Evolutionary conservation across 768 basidiomycete species (phyloP).

Genomic region (Tulasnella sp.): DNA sequence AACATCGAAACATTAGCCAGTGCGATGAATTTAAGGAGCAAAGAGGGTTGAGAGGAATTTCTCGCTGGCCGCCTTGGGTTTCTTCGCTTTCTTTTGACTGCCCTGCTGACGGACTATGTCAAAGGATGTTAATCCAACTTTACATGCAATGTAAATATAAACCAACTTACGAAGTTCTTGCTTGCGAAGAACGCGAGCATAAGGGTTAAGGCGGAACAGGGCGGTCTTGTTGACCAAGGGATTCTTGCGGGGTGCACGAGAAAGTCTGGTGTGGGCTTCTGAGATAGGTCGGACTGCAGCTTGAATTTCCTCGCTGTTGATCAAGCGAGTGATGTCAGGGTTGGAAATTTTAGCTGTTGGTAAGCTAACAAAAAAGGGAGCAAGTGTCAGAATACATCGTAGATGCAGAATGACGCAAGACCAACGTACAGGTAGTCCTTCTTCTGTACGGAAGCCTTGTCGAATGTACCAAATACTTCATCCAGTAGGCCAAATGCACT

Average conservation of each 20-base stretch:
- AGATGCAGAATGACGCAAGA: background rate
- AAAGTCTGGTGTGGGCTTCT: constrained; percentile 80
- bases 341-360: constrained; percentile 94
- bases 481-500: constrained; percentile 85
- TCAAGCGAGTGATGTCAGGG: constrained; percentile 92
- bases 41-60: constrained; percentile 75
- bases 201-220: constrained; percentile 96
- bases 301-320: constrained; percentile 98
- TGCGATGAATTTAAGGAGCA: constrained; percentile 47
- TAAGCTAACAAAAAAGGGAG: constrained; percentile 37
- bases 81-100: constrained; percentile 57
- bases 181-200: constrained; percentile 85
- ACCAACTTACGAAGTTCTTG: constrained; percentile 70
- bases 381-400: background rate
- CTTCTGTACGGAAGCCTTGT: constrained; percentile 74
- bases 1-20: background rate
- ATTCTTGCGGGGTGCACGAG: constrained; percentile 93
- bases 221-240: constrained; percentile 86
- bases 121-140: constrained; percentile 66
- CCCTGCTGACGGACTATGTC: constrained; percentile 41
- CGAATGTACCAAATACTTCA: constrained; percentile 89
- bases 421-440: constrained; percentile 67
- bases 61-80: constrained; percentile 50
- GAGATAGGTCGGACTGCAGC: constrained; percentile 86
- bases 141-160: constrained; percentile 24